Conservation (phyloP, 768 basidiomycete genomes). For the Scleroderma citrinum region DNA sequence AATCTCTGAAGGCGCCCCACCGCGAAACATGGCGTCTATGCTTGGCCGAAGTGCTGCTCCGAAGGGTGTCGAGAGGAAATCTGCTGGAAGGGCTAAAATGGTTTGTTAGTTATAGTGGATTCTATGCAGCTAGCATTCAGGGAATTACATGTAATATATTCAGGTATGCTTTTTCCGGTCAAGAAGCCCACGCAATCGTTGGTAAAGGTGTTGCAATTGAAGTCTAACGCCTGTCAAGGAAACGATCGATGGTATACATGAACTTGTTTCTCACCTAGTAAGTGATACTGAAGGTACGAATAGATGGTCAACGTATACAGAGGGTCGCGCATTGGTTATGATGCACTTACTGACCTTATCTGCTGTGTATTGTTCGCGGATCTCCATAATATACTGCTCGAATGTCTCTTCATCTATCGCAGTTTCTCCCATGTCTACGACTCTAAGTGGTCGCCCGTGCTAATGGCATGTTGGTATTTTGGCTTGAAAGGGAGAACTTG, state of each 20-base stretch:
- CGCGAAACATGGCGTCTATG: conserved; percentile 84
- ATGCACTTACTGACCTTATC: conserved; percentile 79
- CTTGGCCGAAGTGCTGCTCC: conserved; percentile 82
- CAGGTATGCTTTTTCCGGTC: conserved; percentile 75
- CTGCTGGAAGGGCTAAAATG: conserved; percentile 60
- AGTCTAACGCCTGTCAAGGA: conserved; percentile 44
- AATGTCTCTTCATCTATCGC: conserved; percentile 81
- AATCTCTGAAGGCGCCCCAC: conserved; percentile 27
- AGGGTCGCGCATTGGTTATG: neutral
- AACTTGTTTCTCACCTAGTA: conserved; percentile 50
- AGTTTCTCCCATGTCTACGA: conserved; percentile 74
- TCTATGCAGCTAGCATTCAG: neutral
- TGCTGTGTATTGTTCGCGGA: conserved; percentile 78
- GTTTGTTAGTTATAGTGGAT: neutral
- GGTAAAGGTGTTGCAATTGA: conserved; percentile 95
- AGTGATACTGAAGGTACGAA: conserved; percentile 58
- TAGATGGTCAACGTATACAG: neutral
- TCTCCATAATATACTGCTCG: conserved; percentile 70
- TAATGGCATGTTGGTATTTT: conserved; percentile 21
- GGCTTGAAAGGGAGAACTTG: neutral
- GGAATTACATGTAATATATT: conserved; percentile 69
- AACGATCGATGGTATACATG: neutral
- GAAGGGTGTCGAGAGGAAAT: conserved; percentile 86
- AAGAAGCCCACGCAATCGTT: conserved; percentile 84
- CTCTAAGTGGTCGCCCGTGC: conserved; percentile 70